Evolutionary conservation across 1,139 yeast genomes (phyloP).

Genomic region (Scheffersomyces lignicola): DNA sequence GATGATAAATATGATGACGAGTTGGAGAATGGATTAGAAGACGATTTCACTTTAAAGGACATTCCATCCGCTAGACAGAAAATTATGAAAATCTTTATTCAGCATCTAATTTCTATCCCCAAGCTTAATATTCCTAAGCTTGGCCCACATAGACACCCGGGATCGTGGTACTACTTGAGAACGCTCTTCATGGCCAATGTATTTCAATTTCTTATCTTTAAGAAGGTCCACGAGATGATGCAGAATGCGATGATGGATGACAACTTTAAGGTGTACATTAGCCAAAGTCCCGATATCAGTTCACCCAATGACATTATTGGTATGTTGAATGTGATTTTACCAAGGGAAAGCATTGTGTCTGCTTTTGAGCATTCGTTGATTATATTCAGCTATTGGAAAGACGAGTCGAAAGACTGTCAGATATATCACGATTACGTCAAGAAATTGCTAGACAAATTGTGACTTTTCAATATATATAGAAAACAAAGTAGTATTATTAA

Average conservation of each 20-base stretch:
- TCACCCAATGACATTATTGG: slow-evolving; percentile 12
- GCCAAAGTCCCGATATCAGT: slow-evolving; percentile 5
- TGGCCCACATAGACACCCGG: slow-evolving; percentile 43
- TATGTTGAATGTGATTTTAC: slow-evolving; percentile 23
- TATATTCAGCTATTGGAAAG: slow-evolving; percentile 39
- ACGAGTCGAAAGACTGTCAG: slow-evolving; percentile 36
- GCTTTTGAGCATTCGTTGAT: slow-evolving; percentile 33
- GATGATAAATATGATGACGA: slow-evolving; percentile 6
- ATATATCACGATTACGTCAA: slow-evolving; percentile 26
- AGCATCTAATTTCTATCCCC: slow-evolving; percentile 29
- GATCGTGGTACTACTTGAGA: slow-evolving; percentile 43
- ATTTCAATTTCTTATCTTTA: slow-evolving; percentile 38
- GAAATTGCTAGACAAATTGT: slow-evolving; percentile 19
- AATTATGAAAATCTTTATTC: slow-evolving; percentile 25
- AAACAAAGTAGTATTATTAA: background rate
- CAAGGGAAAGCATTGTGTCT: slow-evolving; percentile 23
- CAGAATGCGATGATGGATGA: slow-evolving; percentile 9
- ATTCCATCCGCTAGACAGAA: slow-evolving; percentile 20
- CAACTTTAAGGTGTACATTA: slow-evolving; percentile 10
- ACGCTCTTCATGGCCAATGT: slow-evolving; percentile 42
- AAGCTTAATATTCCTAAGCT: slow-evolving; percentile 38
- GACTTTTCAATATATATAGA: background rate
- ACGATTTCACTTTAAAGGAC: slow-evolving; percentile 15
- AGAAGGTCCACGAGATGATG: slow-evolving; percentile 27
- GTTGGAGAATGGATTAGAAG: slow-evolving; percentile 15